phyloP scores from a whole-genome alignment of 2,329 filamentous ascomycete species.

The Aspergillus clavatus region DNA sequence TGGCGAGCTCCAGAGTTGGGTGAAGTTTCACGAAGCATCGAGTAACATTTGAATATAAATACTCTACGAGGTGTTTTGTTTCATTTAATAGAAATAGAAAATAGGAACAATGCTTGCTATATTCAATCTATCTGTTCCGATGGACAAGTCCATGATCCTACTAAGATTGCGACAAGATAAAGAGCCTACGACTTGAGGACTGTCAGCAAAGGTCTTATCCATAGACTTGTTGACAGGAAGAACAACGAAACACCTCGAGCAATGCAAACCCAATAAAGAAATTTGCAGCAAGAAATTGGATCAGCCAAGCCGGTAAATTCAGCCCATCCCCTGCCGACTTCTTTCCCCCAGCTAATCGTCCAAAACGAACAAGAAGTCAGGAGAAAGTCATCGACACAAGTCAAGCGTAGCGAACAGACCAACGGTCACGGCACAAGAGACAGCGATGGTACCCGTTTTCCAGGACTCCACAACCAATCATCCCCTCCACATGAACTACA shows the following conservation, averaged over 20 bases:
- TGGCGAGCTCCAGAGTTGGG: no score
- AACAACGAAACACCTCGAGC: constrained; percentile 9
- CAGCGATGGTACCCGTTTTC: constrained; percentile 23
- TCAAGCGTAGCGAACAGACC: constrained; percentile 27
- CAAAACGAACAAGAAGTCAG: constrained; percentile 36
- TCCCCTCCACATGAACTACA: constrained; percentile 22
- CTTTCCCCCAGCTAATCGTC: constrained; percentile 25
- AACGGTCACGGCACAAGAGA: constrained; percentile 16
- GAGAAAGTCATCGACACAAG: constrained; percentile 30
- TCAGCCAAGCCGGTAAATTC: constrained; percentile 43
- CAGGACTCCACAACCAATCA: constrained; percentile 43
- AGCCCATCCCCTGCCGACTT: constrained; percentile 39
- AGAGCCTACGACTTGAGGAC: neutral
- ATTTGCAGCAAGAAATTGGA: constrained; percentile 9
- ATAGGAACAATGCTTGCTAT: neutral
- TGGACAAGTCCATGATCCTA: neutral
- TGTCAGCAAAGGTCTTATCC: neutral
- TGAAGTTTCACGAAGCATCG: no score
- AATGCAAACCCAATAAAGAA: constrained; percentile 4
- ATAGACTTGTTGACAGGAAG: neutral
- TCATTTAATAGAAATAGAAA: no score
- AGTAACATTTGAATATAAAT: no score
- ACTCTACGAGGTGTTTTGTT: no score
- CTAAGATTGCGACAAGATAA: neutral
- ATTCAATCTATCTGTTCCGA: neutral